Evolutionary conservation across 1,284 basidiomycete species (phyloP).

Genomic region (Boletellus deceptivus): DNA sequence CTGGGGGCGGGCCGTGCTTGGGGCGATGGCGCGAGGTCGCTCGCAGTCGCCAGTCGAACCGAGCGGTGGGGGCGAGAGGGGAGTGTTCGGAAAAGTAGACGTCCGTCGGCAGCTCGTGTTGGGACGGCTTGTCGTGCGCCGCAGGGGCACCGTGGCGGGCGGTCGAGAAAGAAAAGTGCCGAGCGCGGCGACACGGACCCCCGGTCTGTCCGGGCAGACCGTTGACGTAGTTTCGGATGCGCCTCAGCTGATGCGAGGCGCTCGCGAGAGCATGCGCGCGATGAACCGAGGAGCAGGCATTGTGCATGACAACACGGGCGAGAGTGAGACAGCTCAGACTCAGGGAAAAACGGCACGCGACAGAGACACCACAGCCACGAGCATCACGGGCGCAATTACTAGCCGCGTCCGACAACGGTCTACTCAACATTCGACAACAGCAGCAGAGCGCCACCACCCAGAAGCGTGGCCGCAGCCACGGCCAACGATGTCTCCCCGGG

Average conservation of each 20-base stretch:
- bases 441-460: conserved; percentile 46
- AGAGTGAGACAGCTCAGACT: background rate
- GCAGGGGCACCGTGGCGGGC: background rate
- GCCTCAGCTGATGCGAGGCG: conserved; percentile 24
- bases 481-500: conserved; percentile 42
- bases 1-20: conserved; percentile 1
- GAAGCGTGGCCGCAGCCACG: conserved; percentile 44
- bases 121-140: conserved; percentile 13
- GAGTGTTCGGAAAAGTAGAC: conserved; percentile 32
- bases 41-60: conserved; percentile 42
- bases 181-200: background rate
- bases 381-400: too few relatives aligned
- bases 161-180: conserved; percentile 18
- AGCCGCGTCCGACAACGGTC: too few relatives aligned
- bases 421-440: conserved; percentile 51
- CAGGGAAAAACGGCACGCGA: background rate
- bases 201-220: conserved; percentile 8
- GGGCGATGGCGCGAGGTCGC: conserved; percentile 32
- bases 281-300: conserved; percentile 4
- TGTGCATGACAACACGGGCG: conserved; percentile 15
- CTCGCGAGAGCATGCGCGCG: conserved; percentile 5
- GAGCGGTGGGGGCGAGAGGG: conserved; percentile 25
- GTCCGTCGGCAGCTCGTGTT: conserved; percentile 25
- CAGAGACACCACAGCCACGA: conserved; percentile 16
- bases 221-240: conserved; percentile 31